Base-by-base conservation (phyloP, 768 basidiomycete genomes). In the Termitomyces sp. region DNA sequence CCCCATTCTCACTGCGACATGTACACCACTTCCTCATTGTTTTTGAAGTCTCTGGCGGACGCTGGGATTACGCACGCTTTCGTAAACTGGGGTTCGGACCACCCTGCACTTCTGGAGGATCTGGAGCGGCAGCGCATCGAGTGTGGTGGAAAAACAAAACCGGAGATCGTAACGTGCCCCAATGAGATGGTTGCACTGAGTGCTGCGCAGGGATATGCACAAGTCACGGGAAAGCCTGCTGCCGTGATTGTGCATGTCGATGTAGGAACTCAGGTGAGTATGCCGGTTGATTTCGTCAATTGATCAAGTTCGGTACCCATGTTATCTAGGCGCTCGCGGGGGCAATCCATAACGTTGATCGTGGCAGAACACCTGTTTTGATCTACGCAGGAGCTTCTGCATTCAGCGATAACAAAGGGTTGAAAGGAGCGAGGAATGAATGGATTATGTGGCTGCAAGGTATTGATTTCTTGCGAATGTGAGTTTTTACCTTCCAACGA, bases 11-110 rank as follows among this genome's bases (percentile, higher is more conserved):
- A 43, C 52, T 40, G 10, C 47, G 5, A 53, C 56, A 81, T 82
- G 72, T 79, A 79, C 56, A 88, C 87, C 0, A 77, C 83, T 3
- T 85, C 86, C 20, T 83, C 85, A 24, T 69, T 87, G 24, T 83
- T 90, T 64, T 73, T 90, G 12, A 72, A 80, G 42, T 71, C 84
- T 0, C 77, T 88, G 20, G 68, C 70, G 16, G 69, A 81, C 52
- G 82, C 81, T 1, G 85, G 86, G 2, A 82, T 89, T 36, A 87
- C 84, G 0, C 84, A 88, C 66, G 81, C 80, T 9, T 88, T 89
- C 64, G 86, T 84, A 18, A 89, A 89, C 72, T 89, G 88, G 84
- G 89, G 88, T 1, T 87, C 85, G 0, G 88, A 91, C 62, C 88
- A 90, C 63, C 85, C 87, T 0, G 87, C 83, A 0, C 68, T 91